A percentile compares a stretch with the other conserved stretches of the same genome.
These are phyloP conservation scores for Vaccinium corymbosum DNA, from an alignment of 148 eudicot genomes.

Conservation along the genomic window DNA sequence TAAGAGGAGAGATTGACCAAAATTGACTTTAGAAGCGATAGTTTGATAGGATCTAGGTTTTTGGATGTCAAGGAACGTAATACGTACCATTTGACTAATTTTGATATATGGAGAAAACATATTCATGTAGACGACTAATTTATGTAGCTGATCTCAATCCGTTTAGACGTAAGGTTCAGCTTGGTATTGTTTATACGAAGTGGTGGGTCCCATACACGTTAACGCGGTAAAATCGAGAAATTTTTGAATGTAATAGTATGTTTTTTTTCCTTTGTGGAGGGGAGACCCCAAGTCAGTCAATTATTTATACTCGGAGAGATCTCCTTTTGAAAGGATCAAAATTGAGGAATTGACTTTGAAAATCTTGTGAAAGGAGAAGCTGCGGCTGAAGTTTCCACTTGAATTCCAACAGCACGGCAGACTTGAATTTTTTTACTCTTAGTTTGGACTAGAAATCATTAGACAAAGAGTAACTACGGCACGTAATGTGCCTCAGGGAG, in stretches of 20 bases:
- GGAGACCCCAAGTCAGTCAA: conserved; percentile 3
- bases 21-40: neutral
- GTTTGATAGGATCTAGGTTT: too few relatives aligned
- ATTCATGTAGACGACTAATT: too few relatives aligned
- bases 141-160: too few relatives aligned
- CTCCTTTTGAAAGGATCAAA: neutral
- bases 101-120: too few relatives aligned
- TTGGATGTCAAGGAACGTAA: neutral
- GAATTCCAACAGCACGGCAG: neutral
- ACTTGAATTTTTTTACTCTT: neutral
- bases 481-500: too few relatives aligned
- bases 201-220: too few relatives aligned
- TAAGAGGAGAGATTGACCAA: neutral
- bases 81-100: too few relatives aligned
- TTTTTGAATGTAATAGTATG: neutral
- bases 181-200: too few relatives aligned
- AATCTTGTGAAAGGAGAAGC: neutral
- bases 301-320: neutral
- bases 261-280: neutral
- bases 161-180: too few relatives aligned
- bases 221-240: neutral
- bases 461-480: neutral
- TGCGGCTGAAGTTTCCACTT: neutral
- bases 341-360: neutral
- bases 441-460: neutral